Base-by-base conservation (phyloP, 495 filamentous ascomycete species). In the Penicillium parvum region DNA sequence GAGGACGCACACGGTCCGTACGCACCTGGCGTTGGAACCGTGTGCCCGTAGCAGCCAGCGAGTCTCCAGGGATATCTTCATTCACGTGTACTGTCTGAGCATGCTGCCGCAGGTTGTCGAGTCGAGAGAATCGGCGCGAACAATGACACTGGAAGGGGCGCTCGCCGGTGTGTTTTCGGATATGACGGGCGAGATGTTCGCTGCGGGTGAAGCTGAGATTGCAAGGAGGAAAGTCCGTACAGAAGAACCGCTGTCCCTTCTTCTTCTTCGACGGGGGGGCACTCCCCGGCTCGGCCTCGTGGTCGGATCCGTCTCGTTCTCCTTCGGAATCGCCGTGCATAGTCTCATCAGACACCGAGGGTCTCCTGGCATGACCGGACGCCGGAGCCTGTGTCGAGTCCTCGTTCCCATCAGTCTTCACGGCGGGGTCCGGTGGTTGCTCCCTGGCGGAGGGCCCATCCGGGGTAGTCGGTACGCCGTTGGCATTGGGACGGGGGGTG, bases 121-220 rank as follows among this genome's bases (percentile, higher is more conserved):
- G 78, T 23, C 92, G 81, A n/a, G 92, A 98, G 63, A 98, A 98
- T 52, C 90, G 80, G 27, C 92, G 82, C 3, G 85, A 86, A 63
- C 92, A 98, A 64, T 97, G 92, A 56, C 92, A 98, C 64, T 96
- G 88, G 55, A 97, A 98, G 1, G 92, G 92, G 10, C 92, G 86
- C 65, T 98, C 92, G 14, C 92, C 92, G 2, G 92, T 98, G 59
- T 98, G 92, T 79, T 97, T 98, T 52, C 91, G 81, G 48, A 98
- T 97, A 50, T 98, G 92, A 21, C 92, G 77, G 9, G 92, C 92
- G 39, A 98, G 64, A 68, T 98, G 92, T 61, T 98, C 92, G 57
- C 94, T 97, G 27, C 92, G 77, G 2, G 92, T 97, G 62, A 98
- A 98, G 61, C 90, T 95, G 18, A 98, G 65, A 55, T 84, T 89